Evolutionary conservation across 331 rosid genomes (phyloP), one percentile per base, ranked within the genome.

Genomic region (Erythrophleum ivorense): DNA sequence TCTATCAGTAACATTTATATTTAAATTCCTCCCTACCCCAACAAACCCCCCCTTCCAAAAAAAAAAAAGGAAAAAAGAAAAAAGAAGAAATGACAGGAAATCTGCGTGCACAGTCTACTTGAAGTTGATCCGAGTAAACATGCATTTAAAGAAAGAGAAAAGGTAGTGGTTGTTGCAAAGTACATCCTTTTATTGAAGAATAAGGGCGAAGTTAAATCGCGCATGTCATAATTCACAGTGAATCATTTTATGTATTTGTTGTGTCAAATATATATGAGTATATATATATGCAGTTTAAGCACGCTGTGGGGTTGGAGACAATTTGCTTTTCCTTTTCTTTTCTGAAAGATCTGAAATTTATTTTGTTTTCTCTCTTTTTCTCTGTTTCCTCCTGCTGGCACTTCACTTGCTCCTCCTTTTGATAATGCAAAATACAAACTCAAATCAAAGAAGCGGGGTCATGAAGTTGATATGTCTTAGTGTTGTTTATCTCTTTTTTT

Each of bases 361-460:
- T 57, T 54, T 74, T 29, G 9, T 73, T 80, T 67, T 43, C 29
- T 29, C 2, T 21, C 46, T 15, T 16, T 50, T 49, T 16, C 57
- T 2, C 21, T 53, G 83, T 67, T 75, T 46, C 54, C 69, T 60
- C 11, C n/a, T 13, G 69, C 33, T 84, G 83, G 80, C 85, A 48
- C 73, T 65, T 52, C 83, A 84, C 66, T 82, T 87, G 66, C 78
- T 68, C 16, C 85, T 79, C 80, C 58, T 53, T 68, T 80, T 82
- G 77, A 79, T 79, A 76, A 78, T 71, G 76, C 66, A 77, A 29
- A n/a, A 41, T 36, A 75, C 38, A 82, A 85, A 79, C 84, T 81
- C 78, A 75, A 84, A 84, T 57, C 80, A 78, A 81, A 81, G 71
- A 78, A 40, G 71, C 88, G 81, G 84, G 84, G 63, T 80, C 60